These are phyloP conservation scores for Colletotrichum eleusines DNA, from an alignment of 2,329 filamentous ascomycete genomes.

Conservation along the genomic window DNA sequence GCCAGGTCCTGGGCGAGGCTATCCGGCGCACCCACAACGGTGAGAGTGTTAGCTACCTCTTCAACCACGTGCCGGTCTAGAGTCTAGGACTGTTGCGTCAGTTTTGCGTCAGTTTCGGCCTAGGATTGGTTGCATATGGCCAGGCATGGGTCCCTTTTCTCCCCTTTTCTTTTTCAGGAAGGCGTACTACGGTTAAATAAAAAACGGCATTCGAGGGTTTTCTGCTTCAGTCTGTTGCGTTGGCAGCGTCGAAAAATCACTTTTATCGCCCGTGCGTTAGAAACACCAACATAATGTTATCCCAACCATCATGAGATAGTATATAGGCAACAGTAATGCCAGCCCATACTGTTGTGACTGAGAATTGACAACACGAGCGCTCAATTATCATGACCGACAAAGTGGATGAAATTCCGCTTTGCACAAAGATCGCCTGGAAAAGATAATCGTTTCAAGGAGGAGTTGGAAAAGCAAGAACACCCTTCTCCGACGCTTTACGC, in stretches of 20 bases:
- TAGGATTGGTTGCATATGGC: slow-evolving; percentile 15
- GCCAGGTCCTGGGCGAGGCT: slow-evolving; percentile 79
- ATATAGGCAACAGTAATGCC: too few relatives aligned
- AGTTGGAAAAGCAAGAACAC: slow-evolving; percentile 62
- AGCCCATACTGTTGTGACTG: too few relatives aligned
- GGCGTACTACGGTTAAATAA: not conserved
- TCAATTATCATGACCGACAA: slow-evolving; percentile 71
- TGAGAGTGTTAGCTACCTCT: slow-evolving; percentile 66
- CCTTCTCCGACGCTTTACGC: slow-evolving; percentile 80
- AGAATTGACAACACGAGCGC: slow-evolving; percentile 56
- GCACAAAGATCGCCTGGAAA: slow-evolving; percentile 90
- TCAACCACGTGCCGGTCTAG: slow-evolving; percentile 61
- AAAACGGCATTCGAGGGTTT: not conserved
- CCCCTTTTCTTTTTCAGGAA: not conserved
- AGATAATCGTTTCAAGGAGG: slow-evolving; percentile 78
- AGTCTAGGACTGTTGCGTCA: slow-evolving; percentile 2
- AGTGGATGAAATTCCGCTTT: slow-evolving; percentile 86
- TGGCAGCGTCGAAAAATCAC: too few relatives aligned
- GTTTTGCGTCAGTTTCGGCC: not conserved
- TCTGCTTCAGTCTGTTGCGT: too few relatives aligned
- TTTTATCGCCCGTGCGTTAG: too few relatives aligned
- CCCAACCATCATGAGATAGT: too few relatives aligned
- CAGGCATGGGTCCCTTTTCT: not conserved
- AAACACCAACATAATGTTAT: too few relatives aligned
- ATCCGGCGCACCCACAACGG: slow-evolving; percentile 73